phyloP scores from a whole-genome alignment of 495 filamentous ascomycete species.

The Aspergillus carlsbadensis region DNA sequence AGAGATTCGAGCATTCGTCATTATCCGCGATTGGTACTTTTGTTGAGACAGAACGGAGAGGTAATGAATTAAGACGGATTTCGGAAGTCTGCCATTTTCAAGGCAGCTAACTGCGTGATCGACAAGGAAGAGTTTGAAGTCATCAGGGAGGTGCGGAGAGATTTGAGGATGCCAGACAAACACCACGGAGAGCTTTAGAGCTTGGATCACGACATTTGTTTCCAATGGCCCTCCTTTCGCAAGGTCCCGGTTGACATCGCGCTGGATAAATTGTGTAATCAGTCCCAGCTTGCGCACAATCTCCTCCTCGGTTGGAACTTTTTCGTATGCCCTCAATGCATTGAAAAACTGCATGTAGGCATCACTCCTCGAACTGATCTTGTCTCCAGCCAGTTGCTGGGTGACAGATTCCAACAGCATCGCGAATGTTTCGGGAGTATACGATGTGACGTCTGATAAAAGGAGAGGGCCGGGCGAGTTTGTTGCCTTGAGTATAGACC shows the following conservation, averaged over 20 bases:
- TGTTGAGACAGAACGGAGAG: conserved; percentile 76
- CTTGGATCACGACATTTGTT: conserved; percentile 67
- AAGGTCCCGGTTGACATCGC: conserved; percentile 60
- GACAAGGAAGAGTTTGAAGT: conserved; percentile 75
- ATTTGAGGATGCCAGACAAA: conserved; percentile 69
- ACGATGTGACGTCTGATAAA: conserved; percentile 37
- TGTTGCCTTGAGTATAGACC: conserved; percentile 81
- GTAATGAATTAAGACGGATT: conserved; percentile 72
- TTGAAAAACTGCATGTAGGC: conserved; percentile 77
- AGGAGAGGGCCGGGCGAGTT: conserved; percentile 43
- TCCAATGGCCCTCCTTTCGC: conserved; percentile 41
- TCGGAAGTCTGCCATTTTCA: conserved; percentile 62
- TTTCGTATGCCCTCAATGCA: conserved; percentile 75
- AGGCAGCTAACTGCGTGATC: conserved; percentile 74
- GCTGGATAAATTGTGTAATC: conserved; percentile 73
- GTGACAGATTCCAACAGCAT: conserved; percentile 81
- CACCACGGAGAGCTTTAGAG: conserved; percentile 69
- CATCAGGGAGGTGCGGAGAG: conserved; percentile 62
- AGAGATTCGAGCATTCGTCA: conserved; percentile 66
- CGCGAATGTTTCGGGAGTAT: conserved; percentile 46
- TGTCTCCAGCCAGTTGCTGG: conserved; percentile 71
- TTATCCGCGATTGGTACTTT: conserved; percentile 68
- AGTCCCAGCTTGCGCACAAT: conserved; percentile 72
- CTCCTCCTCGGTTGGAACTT: conserved; percentile 65
- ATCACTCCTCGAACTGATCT: conserved; percentile 71